Percentiles rank a stretch among this genome's conserved stretches.
Conservation (phyloP, 2,329 filamentous ascomycete species). For the Clarireedia hainanense region DNA sequence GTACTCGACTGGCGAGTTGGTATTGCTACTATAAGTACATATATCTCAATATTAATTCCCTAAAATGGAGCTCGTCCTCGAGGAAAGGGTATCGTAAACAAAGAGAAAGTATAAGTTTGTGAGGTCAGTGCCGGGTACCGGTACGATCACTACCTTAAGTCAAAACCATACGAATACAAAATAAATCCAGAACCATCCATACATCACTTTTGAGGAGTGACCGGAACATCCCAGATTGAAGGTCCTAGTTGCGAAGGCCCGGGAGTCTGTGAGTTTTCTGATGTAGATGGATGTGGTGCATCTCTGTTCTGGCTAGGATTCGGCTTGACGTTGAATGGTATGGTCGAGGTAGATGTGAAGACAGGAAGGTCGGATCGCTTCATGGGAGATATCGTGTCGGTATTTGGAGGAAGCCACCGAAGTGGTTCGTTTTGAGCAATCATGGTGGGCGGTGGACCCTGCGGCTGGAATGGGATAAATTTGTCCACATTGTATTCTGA, state of each 20-base stretch:
- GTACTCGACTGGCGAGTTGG: background rate
- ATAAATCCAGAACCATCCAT: background rate
- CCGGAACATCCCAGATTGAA: slow-evolving; percentile 31
- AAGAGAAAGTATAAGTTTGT: background rate
- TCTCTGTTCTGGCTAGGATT: background rate
- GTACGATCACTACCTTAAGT: background rate
- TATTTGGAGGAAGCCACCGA: slow-evolving; percentile 46
- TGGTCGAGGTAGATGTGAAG: slow-evolving; percentile 26
- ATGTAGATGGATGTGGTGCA: slow-evolving; percentile 1
- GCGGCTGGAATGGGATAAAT: slow-evolving; percentile 49
- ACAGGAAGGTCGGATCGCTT: slow-evolving; percentile 26
- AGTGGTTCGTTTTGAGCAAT: slow-evolving; percentile 35
- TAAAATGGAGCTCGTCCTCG: background rate
- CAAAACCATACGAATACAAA: background rate
- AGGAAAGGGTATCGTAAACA: slow-evolving; percentile 11
- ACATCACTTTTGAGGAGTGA: slow-evolving; percentile 25
- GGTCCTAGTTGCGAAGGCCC: slow-evolving; percentile 9
- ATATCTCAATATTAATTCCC: background rate
- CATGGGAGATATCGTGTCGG: slow-evolving; percentile 18
- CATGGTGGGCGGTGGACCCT: slow-evolving; percentile 39
- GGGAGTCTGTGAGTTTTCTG: background rate
- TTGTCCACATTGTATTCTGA: slow-evolving; percentile 29
- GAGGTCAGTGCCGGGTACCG: background rate
- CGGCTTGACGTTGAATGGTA: slow-evolving; percentile 22
- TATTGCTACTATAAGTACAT: background rate